Evolutionary conservation across 148 eudicot genomes (phyloP).

Genomic region (Hydrangea macrophylla): DNA sequence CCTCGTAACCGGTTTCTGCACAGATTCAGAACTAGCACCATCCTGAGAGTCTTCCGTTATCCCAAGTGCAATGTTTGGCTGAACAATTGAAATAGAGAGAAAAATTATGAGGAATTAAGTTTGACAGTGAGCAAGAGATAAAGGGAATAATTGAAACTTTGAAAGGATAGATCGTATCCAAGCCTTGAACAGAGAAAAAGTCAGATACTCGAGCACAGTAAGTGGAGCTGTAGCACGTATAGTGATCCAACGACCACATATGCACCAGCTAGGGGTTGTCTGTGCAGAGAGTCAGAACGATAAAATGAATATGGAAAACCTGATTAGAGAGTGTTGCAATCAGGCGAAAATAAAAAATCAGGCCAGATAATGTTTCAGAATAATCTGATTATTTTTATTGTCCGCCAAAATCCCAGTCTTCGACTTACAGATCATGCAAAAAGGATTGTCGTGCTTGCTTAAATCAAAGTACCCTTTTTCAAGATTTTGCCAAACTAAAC

Average conservation of each 20-base stretch:
- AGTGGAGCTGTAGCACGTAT: conserved; percentile 20
- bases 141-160: neutral
- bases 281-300: conserved; percentile 21
- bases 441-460: neutral
- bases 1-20: conserved; percentile 54
- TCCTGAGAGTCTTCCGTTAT: conserved; percentile 58
- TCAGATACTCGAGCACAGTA: conserved; percentile 19
- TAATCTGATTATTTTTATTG: conserved; percentile 4
- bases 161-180: conserved; percentile 14
- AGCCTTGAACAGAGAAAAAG: conserved; percentile 20
- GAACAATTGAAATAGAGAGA: conserved; percentile 15
- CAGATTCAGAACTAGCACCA: conserved; percentile 38
- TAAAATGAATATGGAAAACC: conserved; percentile 12
- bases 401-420: conserved; percentile 1
- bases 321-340: neutral
- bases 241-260: conserved; percentile 14
- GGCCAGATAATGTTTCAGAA: conserved; percentile 2
- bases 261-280: conserved; percentile 14
- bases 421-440: neutral
- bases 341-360: neutral
- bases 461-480: neutral
- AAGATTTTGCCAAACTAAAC: neutral
- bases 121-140: neutral
- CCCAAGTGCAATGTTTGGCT: conserved; percentile 50
- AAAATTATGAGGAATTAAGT: neutral